Conservation (phyloP, 768 basidiomycete genomes). For the Crassisporium funariophilum region DNA sequence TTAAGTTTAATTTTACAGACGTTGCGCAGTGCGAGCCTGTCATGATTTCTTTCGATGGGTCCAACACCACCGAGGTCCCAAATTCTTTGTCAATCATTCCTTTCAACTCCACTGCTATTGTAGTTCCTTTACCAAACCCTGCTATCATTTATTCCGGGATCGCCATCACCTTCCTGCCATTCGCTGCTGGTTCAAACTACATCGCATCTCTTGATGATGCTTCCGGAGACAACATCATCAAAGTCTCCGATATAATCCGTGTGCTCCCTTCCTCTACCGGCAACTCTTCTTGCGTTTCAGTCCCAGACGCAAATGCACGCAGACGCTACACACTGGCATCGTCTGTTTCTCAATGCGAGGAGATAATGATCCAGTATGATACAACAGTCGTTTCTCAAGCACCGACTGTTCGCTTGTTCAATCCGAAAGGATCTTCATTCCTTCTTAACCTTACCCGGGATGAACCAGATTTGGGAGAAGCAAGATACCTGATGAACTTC, state of each 20-base stretch:
- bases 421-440: slow-evolving; percentile 34
- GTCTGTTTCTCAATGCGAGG: slow-evolving; percentile 47
- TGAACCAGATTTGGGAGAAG: slow-evolving; percentile 32
- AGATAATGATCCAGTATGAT: slow-evolving; percentile 48
- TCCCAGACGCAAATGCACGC: slow-evolving; percentile 8
- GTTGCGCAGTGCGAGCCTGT: slow-evolving; percentile 58
- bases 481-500: slow-evolving; percentile 46
- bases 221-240: slow-evolving; percentile 38
- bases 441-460: slow-evolving; percentile 27
- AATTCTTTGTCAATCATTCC: slow-evolving; percentile 55
- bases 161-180: slow-evolving; percentile 52
- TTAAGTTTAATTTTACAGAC: slow-evolving; percentile 41
- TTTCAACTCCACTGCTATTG: slow-evolving; percentile 50
- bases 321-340: slow-evolving; percentile 34
- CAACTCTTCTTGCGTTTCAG: slow-evolving; percentile 44
- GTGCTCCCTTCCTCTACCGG: slow-evolving; percentile 41
- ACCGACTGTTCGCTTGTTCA: slow-evolving; percentile 41
- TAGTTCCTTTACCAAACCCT: slow-evolving; percentile 45
- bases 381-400: slow-evolving; percentile 27
- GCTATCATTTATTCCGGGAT: slow-evolving; percentile 41
- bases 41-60: slow-evolving; percentile 39
- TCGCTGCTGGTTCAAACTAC: slow-evolving; percentile 49
- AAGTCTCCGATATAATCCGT: slow-evolving; percentile 49
- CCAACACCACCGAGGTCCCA: slow-evolving; percentile 43
- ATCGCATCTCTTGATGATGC: slow-evolving; percentile 57